Conservation (phyloP, 345 rosid species). For the Chamaenerion angustifolium region DNA sequence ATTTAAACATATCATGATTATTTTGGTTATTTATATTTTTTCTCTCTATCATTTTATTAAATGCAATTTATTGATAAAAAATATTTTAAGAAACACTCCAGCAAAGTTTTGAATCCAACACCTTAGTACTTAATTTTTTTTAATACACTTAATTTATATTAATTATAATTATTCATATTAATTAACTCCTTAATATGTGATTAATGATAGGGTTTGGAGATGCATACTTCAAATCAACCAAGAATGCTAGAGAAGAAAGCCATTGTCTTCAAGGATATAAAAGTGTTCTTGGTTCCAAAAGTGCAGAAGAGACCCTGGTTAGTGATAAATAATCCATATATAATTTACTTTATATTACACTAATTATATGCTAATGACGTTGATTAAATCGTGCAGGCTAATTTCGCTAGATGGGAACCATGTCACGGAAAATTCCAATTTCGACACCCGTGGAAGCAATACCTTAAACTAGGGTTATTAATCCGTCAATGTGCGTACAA, state of each 20-base stretch:
- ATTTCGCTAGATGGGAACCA: slow-evolving; percentile 84
- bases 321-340: slow-evolving; percentile 4
- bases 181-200: too few relatives aligned
- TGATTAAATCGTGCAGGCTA: slow-evolving; percentile 29
- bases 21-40: too few relatives aligned
- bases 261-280: slow-evolving; percentile 30
- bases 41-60: too few relatives aligned
- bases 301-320: slow-evolving; percentile 60
- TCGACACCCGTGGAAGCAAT: slow-evolving; percentile 70
- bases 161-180: too few relatives aligned
- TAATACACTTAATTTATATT: too few relatives aligned
- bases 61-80: too few relatives aligned
- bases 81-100: too few relatives aligned
- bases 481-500: slow-evolving; percentile 48
- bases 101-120: too few relatives aligned
- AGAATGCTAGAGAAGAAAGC: slow-evolving; percentile 15
- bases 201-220: slow-evolving; percentile 37
- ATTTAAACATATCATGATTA: too few relatives aligned
- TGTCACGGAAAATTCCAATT: slow-evolving; percentile 55
- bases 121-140: too few relatives aligned
- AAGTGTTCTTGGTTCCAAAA: slow-evolving; percentile 49
- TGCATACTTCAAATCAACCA: slow-evolving; percentile 24
- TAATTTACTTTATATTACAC: too few relatives aligned
- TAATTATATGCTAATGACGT: background rate
- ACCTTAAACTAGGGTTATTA: slow-evolving; percentile 34